Evolutionary conservation across 2,329 filamentous ascomycete genomes (phyloP).

Genomic region (Dothideomycetes sp.): DNA sequence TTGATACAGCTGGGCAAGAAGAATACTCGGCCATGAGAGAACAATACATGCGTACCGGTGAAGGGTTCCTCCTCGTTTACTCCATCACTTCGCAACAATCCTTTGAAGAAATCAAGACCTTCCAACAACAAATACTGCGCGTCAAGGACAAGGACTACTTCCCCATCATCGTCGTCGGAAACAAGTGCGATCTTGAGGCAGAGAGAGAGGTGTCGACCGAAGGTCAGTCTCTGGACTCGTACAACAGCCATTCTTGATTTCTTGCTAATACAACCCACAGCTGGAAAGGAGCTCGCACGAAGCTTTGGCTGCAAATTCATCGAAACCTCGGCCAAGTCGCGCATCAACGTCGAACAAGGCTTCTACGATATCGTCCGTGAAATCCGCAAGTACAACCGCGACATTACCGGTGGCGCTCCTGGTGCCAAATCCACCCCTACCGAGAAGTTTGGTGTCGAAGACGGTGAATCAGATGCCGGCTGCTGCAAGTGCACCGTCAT

Average conservation of each 20-base stretch:
- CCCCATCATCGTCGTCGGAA: slow-evolving; percentile 96
- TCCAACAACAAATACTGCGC: slow-evolving; percentile 95
- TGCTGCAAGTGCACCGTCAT: slow-evolving; percentile 90
- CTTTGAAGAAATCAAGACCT: slow-evolving; percentile 97
- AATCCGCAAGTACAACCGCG: slow-evolving; percentile 96
- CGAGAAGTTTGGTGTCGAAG: slow-evolving; percentile 67
- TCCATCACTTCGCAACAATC: slow-evolving; percentile 96
- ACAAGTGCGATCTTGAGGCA: slow-evolving; percentile 96
- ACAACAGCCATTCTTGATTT: slow-evolving; percentile 10
- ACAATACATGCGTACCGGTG: slow-evolving; percentile 98
- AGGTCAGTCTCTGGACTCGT: too few species aligned
- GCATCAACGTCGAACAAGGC: slow-evolving; percentile 95
- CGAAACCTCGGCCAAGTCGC: slow-evolving; percentile 95
- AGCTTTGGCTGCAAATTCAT: slow-evolving; percentile 97
- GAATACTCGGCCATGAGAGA: slow-evolving; percentile 99
- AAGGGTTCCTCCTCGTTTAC: slow-evolving; percentile 96
- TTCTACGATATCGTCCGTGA: slow-evolving; percentile 98
- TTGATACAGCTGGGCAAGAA: slow-evolving; percentile 96
- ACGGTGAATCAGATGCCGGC: slow-evolving; percentile 53
- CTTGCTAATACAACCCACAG: slow-evolving; percentile 39
- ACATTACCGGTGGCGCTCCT: slow-evolving; percentile 68
- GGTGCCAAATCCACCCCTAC: slow-evolving; percentile 49
- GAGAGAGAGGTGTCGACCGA: slow-evolving; percentile 87
- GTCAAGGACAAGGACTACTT: slow-evolving; percentile 98
- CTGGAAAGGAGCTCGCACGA: slow-evolving; percentile 78